These are phyloP conservation scores for Calonectria fujianensis DNA, from an alignment of 2,329 filamentous ascomycete species.

Conservation along the genomic window DNA sequence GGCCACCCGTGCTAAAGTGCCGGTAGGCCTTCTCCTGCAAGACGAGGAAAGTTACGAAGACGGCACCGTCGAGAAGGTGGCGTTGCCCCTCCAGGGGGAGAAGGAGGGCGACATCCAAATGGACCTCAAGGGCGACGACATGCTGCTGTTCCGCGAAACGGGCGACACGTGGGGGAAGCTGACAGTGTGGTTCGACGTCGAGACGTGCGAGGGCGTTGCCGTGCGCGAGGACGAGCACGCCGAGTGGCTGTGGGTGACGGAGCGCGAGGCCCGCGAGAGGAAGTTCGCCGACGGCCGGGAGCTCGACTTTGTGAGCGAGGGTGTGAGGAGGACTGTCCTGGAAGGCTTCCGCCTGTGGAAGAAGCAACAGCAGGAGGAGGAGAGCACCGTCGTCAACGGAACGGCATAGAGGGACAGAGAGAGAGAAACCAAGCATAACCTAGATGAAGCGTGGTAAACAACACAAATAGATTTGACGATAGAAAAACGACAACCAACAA, in stretches of 20 bases:
- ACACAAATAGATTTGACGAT: neutral
- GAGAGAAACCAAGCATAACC: neutral
- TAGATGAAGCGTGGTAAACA: neutral
- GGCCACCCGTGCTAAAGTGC: constrained; percentile 53
- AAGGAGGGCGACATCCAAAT: constrained; percentile 48
- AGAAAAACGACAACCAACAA: neutral
- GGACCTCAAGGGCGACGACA: constrained; percentile 47
- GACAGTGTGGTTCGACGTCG: constrained; percentile 56
- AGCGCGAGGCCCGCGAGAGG: constrained; percentile 58
- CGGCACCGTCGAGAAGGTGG: neutral
- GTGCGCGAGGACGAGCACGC: constrained; percentile 62
- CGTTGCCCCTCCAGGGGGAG: neutral
- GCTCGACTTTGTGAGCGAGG: constrained; percentile 59
- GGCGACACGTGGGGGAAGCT: constrained; percentile 57
- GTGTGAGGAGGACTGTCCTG: constrained; percentile 57
- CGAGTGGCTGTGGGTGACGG: constrained; percentile 62
- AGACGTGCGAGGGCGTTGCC: constrained; percentile 50
- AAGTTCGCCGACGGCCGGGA: constrained; percentile 52
- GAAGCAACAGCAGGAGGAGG: constrained; percentile 40
- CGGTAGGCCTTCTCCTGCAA: constrained; percentile 47
- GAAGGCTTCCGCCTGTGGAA: constrained; percentile 58
- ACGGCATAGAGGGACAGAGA: neutral
- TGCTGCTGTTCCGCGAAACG: constrained; percentile 52
- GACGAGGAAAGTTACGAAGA: neutral
- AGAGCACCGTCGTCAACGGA: neutral